Evolutionary conservation across 805 yeast species (phyloP).

Genomic region (Zygosaccharomyces lentus): DNA sequence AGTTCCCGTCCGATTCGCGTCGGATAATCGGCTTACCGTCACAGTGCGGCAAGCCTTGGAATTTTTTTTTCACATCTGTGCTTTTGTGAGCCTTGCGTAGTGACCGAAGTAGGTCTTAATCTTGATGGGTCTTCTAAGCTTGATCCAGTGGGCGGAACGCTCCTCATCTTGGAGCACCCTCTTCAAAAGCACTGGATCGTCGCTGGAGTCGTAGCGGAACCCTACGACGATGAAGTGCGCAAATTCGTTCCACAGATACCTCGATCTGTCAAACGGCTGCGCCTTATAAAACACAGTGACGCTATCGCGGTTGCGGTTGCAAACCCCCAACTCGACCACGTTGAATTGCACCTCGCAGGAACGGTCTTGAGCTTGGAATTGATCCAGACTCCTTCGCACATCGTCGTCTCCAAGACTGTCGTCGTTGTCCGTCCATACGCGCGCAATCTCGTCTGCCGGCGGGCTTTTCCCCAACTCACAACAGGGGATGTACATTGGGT

Average conservation of each 20-base stretch:
- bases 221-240: slow-evolving; percentile 1
- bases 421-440: slow-evolving; percentile 16
- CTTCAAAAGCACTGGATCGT: not conserved
- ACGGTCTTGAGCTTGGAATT: slow-evolving; percentile 9
- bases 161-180: not conserved
- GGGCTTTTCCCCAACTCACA: slow-evolving; percentile 8
- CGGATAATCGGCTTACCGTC: not conserved
- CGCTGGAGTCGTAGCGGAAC: slow-evolving; percentile 1
- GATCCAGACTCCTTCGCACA: slow-evolving; percentile 2
- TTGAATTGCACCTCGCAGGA: slow-evolving; percentile 9
- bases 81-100: slow-evolving; percentile 9
- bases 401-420: slow-evolving; percentile 2
- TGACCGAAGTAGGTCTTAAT: slow-evolving; percentile 15
- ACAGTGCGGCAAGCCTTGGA: not conserved
- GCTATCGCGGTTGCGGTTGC: not conserved
- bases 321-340: slow-evolving; percentile 7
- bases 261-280: slow-evolving; percentile 4
- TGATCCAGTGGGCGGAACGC: slow-evolving; percentile 9
- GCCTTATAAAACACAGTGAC: slow-evolving; percentile 10
- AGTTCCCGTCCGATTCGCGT: not conserved
- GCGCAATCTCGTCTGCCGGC: slow-evolving; percentile 12
- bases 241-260: slow-evolving; percentile 9
- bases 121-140: slow-evolving; percentile 7
- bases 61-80: not conserved
- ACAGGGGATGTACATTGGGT: slow-evolving; percentile 23